Conservation (phyloP, 768 basidiomycete genomes). For the Phaffia australis region DNA sequence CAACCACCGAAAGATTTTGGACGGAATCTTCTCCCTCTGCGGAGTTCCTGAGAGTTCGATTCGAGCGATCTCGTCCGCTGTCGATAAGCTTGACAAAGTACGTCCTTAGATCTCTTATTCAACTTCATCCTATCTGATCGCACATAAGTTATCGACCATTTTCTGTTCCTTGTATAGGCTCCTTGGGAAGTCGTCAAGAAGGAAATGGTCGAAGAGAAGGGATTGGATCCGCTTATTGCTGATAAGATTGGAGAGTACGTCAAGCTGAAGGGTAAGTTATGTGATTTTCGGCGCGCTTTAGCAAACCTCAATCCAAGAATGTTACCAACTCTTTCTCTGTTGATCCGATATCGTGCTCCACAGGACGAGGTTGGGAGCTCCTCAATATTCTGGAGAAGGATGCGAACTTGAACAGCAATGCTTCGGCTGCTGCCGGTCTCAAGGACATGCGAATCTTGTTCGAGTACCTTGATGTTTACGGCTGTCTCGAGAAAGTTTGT, state of each 20-base stretch:
- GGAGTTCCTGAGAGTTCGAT: slow-evolving; percentile 86
- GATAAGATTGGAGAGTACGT: slow-evolving; percentile 97
- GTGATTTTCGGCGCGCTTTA: background rate
- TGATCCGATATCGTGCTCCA: background rate
- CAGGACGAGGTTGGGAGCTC: slow-evolving; percentile 62
- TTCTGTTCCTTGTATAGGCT: slow-evolving; percentile 42
- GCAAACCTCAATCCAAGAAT: background rate
- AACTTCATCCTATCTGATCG: background rate
- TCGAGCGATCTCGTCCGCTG: slow-evolving; percentile 83
- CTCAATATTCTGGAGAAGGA: slow-evolving; percentile 61
- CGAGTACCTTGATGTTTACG: slow-evolving; percentile 66
- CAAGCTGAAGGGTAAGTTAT: slow-evolving; percentile 68
- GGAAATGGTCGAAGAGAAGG: slow-evolving; percentile 96
- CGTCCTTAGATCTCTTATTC: slow-evolving; percentile 19
- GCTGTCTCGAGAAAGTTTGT: slow-evolving; percentile 61
- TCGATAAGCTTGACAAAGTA: slow-evolving; percentile 97
- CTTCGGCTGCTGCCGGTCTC: slow-evolving; percentile 67
- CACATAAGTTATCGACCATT: slow-evolving; percentile 9
- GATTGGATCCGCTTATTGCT: slow-evolving; percentile 63
- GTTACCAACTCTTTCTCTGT: background rate
- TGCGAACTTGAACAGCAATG: slow-evolving; percentile 53
- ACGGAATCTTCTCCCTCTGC: slow-evolving; percentile 92
- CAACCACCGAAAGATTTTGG: slow-evolving; percentile 92
- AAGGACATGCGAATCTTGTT: slow-evolving; percentile 79
- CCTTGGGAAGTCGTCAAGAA: slow-evolving; percentile 86